Evolutionary conservation across 768 basidiomycete species (phyloP).

Genomic region (Suillus alpinus): DNA sequence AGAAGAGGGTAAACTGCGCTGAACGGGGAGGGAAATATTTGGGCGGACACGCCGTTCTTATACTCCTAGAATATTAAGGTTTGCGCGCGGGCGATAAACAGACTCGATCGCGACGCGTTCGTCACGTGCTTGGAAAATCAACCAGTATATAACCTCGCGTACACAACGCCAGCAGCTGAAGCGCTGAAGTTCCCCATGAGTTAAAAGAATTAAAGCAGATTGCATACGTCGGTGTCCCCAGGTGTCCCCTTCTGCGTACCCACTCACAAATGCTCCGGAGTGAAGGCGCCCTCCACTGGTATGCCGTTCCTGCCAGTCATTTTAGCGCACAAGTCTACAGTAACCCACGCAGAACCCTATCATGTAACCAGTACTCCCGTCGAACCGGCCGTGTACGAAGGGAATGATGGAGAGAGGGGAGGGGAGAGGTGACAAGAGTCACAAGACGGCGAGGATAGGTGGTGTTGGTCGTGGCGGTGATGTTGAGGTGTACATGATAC

Average conservation of each 20-base stretch:
- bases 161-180: no score
- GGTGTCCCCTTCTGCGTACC: neutral
- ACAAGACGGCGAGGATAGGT: neutral
- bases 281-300: neutral
- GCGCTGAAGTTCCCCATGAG: neutral
- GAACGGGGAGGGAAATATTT: neutral
- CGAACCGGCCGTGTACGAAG: neutral
- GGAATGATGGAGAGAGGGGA: neutral
- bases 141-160: neutral
- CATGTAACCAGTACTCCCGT: neutral
- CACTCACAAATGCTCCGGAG: neutral
- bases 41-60: neutral
- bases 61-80: neutral
- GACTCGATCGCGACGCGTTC: neutral
- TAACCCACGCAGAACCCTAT: neutral
- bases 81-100: neutral
- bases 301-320: neutral
- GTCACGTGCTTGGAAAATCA: neutral
- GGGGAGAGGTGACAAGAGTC: neutral
- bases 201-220: neutral
- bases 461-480: neutral
- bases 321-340: neutral
- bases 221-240: neutral
- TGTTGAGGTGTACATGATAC: neutral
- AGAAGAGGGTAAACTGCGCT: neutral